Percentiles rank a stretch among this genome's conserved stretches.
Evolutionary conservation across 768 basidiomycete species (phyloP).

Genomic region (Rhodotorula kratochvilovae): DNA sequence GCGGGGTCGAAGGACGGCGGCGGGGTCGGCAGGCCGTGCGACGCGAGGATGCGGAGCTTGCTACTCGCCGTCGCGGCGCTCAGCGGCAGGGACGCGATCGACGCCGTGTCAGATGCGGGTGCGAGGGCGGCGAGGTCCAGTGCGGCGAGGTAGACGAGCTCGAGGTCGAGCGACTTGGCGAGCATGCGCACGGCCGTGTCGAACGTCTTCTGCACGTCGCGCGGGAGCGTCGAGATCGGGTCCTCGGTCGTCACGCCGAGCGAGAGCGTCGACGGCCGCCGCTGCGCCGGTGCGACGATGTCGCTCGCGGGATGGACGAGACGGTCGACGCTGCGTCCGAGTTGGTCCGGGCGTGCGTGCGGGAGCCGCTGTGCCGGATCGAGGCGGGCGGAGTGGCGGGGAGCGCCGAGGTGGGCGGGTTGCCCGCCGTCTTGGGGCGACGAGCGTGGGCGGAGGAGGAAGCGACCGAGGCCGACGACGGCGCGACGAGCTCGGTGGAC

Average conservation of each 20-base stretch:
- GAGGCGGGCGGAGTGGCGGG: constrained; percentile 26
- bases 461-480: neutral
- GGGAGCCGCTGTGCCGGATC: neutral
- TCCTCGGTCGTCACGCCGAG: constrained; percentile 30
- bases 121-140: constrained; percentile 20
- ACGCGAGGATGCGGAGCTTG: constrained; percentile 30
- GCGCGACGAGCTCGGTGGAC: neutral
- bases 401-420: neutral
- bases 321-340: constrained; percentile 9
- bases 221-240: constrained; percentile 27
- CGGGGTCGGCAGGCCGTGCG: constrained; percentile 35
- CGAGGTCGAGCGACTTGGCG: constrained; percentile 23
- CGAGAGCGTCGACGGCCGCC: constrained; percentile 15
- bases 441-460: neutral
- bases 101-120: neutral
- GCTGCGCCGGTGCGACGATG: neutral
- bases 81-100: neutral
- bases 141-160: constrained; percentile 32
- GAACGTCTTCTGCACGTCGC: constrained; percentile 84
- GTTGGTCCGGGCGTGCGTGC: neutral
- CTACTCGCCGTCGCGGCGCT: neutral
- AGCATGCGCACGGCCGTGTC: constrained; percentile 62
- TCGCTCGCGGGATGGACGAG: constrained; percentile 10
- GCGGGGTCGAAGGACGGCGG: constrained; percentile 40
- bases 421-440: constrained; percentile 3